A percentile compares a stretch with the other conserved stretches of the same genome.
Evolutionary conservation across 768 basidiomycete genomes (phyloP).

Genomic region (Panus rudis): DNA sequence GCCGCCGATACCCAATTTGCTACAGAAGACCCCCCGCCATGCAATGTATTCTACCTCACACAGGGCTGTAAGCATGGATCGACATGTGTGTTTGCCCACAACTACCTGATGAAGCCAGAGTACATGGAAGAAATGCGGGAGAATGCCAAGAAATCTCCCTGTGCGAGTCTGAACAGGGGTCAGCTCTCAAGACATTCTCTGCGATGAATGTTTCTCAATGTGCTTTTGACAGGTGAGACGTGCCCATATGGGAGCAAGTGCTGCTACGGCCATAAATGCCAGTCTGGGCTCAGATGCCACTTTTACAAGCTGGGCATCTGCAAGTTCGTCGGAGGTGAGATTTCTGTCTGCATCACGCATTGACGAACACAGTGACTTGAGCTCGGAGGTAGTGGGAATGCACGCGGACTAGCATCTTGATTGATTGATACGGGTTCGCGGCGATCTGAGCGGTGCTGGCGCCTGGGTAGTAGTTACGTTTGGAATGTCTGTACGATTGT

Average conservation of each 20-base stretch:
- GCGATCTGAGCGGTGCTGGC: no score
- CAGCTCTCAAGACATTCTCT: slow-evolving; percentile 9
- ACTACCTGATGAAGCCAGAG: slow-evolving; percentile 49
- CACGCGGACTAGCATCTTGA: slow-evolving; percentile 25
- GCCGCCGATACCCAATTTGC: background rate
- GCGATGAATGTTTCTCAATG: background rate
- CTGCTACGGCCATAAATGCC: slow-evolving; percentile 23
- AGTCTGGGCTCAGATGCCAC: slow-evolving; percentile 40
- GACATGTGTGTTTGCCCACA: slow-evolving; percentile 55
- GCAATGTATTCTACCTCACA: slow-evolving; percentile 58
- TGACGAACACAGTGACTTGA: no score
- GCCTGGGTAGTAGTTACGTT: no score
- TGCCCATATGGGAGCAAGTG: slow-evolving; percentile 58
- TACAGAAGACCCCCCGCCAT: slow-evolving; percentile 58
- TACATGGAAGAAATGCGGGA: slow-evolving; percentile 45
- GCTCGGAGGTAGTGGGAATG: slow-evolving; percentile 32
- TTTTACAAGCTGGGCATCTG: slow-evolving; percentile 49
- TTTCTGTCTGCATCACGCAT: no score
- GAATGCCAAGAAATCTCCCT: slow-evolving; percentile 58
- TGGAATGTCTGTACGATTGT: no score
- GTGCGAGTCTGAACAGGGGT: slow-evolving; percentile 55
- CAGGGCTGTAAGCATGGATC: slow-evolving; percentile 47
- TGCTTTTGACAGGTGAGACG: slow-evolving; percentile 34
- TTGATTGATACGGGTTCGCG: no score
- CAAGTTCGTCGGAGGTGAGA: slow-evolving; percentile 55